Conservation (phyloP, 805 yeast genomes). For the Yamadazyma philogaea region DNA sequence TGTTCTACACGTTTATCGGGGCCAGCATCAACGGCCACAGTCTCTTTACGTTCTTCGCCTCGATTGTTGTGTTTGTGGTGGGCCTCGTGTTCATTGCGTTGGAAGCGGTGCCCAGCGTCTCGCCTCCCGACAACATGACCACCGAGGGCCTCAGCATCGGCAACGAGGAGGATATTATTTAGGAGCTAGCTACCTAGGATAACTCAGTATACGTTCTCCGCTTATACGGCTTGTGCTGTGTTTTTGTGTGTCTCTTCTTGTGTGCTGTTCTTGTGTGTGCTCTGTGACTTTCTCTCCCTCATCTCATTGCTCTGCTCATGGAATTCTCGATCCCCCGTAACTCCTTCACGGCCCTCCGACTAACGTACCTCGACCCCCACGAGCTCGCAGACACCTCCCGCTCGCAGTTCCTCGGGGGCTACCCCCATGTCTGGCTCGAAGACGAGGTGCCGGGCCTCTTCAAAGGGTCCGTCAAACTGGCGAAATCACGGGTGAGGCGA, state of each 20-base stretch:
- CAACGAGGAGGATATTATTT: slow-evolving; percentile 40
- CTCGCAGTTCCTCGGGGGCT: slow-evolving; percentile 51
- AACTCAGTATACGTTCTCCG: too few relatives aligned
- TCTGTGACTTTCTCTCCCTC: background rate
- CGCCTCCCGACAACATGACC: slow-evolving; percentile 80
- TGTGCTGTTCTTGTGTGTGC: too few relatives aligned
- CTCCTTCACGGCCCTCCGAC: slow-evolving; percentile 61
- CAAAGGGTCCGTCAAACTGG: slow-evolving; percentile 13
- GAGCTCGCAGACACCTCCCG: slow-evolving; percentile 49
- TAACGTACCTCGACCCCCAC: slow-evolving; percentile 49
- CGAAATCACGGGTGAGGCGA: slow-evolving; percentile 14
- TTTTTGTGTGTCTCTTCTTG: too few relatives aligned
- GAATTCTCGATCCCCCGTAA: slow-evolving; percentile 38
- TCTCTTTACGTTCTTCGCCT: slow-evolving; percentile 54
- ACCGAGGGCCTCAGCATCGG: slow-evolving; percentile 41
- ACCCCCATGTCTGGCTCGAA: slow-evolving; percentile 56
- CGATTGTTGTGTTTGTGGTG: slow-evolving; percentile 52
- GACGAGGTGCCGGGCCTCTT: slow-evolving; percentile 31
- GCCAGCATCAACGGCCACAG: slow-evolving; percentile 47
- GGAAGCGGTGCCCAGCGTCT: slow-evolving; percentile 71
- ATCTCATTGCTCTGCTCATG: too few relatives aligned
- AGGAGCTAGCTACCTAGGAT: slow-evolving; percentile 6
- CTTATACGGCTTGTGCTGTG: too few relatives aligned
- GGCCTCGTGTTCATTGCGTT: slow-evolving; percentile 61
- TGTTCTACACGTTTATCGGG: slow-evolving; percentile 41